Evolutionary conservation across 306 rosid genomes (phyloP).

Genomic region (Elaeagnus macrophylla): DNA sequence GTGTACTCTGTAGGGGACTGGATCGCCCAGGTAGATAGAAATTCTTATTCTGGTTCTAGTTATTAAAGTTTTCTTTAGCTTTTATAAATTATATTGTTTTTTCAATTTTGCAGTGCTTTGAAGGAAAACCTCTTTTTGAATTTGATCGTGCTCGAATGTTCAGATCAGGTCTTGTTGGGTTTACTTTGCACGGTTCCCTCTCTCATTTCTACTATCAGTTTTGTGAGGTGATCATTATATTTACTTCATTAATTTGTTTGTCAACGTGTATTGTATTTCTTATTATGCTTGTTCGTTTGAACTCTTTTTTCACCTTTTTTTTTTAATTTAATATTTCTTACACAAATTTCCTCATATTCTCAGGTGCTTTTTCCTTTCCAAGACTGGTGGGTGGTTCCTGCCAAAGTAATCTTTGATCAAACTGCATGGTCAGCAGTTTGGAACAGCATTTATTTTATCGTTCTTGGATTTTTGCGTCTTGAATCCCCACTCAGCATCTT

Average conservation of each 20-base stretch:
- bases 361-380: constrained; percentile 85
- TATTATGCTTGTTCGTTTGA: background rate
- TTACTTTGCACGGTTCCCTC: constrained; percentile 94
- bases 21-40: constrained; percentile 77
- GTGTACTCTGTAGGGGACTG: constrained; percentile 93
- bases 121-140: constrained; percentile 90
- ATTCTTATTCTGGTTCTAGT: constrained; percentile 5
- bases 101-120: constrained; percentile 62
- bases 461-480: constrained; percentile 62
- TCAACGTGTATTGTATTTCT: background rate
- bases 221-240: constrained; percentile 54
- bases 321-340: background rate
- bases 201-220: constrained; percentile 90
- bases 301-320: constrained; percentile 10
- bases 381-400: constrained; percentile 99
- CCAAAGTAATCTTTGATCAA: constrained; percentile 79
- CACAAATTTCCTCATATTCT: constrained; percentile 7
- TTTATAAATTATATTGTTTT: constrained; percentile 1
- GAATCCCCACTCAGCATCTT: constrained; percentile 66
- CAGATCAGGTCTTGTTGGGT: constrained; percentile 92
- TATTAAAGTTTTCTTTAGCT: background rate
- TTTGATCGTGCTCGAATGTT: constrained; percentile 84
- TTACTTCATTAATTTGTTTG: too few species aligned
- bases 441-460: constrained; percentile 84
- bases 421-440: constrained; percentile 88